phyloP scores from a whole-genome alignment of 495 filamentous ascomycete species.

The Penicillium canariense region DNA sequence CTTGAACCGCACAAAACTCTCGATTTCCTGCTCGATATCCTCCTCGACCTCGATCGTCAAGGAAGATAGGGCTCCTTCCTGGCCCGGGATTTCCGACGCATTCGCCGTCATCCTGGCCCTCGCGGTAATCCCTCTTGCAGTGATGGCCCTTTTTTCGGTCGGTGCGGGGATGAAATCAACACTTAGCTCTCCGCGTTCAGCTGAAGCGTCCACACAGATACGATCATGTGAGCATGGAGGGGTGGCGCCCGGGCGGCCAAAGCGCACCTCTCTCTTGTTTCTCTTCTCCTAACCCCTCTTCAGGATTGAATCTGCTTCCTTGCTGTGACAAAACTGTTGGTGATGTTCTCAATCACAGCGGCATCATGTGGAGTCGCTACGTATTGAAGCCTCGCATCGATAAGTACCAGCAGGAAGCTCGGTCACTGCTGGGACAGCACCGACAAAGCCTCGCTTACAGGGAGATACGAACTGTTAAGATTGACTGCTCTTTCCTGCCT shows the following conservation, averaged over 20 bases:
- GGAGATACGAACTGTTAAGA: not conserved
- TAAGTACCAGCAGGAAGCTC: not conserved
- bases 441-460: not conserved
- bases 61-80: not conserved
- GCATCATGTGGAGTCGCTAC: not conserved
- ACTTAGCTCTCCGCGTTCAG: not conserved
- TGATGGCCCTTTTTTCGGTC: not conserved
- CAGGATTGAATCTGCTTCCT: too few species aligned
- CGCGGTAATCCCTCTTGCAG: not conserved
- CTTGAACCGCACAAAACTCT: slow-evolving; percentile 7
- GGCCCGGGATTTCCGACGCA: not conserved
- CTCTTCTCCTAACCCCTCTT: not conserved
- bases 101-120: not conserved
- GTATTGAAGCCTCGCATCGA: not conserved
- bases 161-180: not conserved
- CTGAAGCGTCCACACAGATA: not conserved
- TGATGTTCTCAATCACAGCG: not conserved
- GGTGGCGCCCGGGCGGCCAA: not conserved
- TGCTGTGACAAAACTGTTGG: not conserved
- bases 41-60: slow-evolving; percentile 3
- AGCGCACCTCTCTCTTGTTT: not conserved
- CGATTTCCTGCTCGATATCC: slow-evolving; percentile 6
- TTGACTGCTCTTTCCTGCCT: not conserved
- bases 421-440: not conserved
- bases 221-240: not conserved